These are phyloP conservation scores for Ettlia oleoabundans DNA, from an alignment of 139 green algal genomes.

Conservation along the genomic window DNA sequence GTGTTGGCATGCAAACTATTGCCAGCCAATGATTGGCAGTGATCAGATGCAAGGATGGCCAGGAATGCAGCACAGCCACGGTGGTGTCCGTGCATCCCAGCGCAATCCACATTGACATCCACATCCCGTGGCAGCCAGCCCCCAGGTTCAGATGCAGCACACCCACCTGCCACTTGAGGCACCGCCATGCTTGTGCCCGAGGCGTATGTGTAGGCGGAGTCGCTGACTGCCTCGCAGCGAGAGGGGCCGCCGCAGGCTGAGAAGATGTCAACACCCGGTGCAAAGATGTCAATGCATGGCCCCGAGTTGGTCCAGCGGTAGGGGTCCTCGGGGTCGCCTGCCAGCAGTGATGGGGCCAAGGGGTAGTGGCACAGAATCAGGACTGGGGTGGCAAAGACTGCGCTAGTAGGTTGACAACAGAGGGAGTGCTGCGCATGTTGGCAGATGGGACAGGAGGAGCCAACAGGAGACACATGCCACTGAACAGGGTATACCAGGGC, in stretches of 20 bases:
- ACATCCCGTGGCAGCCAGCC: too few relatives aligned
- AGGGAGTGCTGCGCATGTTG: background rate
- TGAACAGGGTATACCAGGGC: too few relatives aligned
- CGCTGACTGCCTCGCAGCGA: conserved; percentile 31
- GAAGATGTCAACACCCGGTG: conserved; percentile 59
- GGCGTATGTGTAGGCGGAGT: conserved; percentile 36
- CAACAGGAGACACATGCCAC: too few relatives aligned
- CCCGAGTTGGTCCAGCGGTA: conserved; percentile 59
- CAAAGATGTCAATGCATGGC: conserved; percentile 59
- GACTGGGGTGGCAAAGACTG: background rate
- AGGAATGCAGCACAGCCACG: too few relatives aligned
- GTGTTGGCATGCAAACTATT: too few relatives aligned
- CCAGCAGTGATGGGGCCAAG: background rate
- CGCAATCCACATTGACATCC: background rate
- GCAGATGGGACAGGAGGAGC: too few relatives aligned
- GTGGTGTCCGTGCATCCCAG: too few relatives aligned
- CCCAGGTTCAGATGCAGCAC: too few relatives aligned
- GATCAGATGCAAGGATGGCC: too few relatives aligned
- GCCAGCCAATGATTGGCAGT: too few relatives aligned
- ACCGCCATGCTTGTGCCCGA: conserved; percentile 55
- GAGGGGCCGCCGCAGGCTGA: conserved; percentile 50
- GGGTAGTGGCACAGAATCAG: background rate
- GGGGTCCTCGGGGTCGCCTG: conserved; percentile 36
- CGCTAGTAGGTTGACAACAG: background rate
- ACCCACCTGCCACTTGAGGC: conserved; percentile 59